Conservation (phyloP, 345 rosid species). For the Limnanthes douglasii region DNA sequence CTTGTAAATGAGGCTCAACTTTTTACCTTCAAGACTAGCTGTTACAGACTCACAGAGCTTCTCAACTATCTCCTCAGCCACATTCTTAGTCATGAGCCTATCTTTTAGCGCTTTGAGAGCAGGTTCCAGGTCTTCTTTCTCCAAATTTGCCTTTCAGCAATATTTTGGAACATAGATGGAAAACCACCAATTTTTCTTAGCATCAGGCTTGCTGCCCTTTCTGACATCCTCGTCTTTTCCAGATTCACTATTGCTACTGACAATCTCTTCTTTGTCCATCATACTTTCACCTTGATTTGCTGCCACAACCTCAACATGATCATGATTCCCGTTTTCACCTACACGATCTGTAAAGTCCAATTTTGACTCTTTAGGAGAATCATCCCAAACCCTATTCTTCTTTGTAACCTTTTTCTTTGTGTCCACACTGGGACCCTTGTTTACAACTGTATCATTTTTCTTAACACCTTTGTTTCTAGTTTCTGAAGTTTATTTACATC, state of each 20-base stretch:
- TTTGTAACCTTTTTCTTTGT: slow-evolving; percentile 65
- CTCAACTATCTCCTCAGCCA: slow-evolving; percentile 99
- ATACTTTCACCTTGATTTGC: slow-evolving; percentile 91
- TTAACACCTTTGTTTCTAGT: slow-evolving; percentile 74
- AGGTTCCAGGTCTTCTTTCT: slow-evolving; percentile 82
- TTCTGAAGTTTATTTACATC: slow-evolving; percentile 91
- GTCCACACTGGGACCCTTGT: slow-evolving; percentile 54
- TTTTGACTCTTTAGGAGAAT: slow-evolving; percentile 37
- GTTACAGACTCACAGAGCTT: slow-evolving; percentile 97
- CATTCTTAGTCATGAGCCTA: slow-evolving; percentile 98
- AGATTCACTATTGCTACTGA: slow-evolving; percentile 73
- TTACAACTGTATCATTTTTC: slow-evolving; percentile 65
- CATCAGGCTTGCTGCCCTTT: slow-evolving; percentile 41
- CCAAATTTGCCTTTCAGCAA: slow-evolving; percentile 95
- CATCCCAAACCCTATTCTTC: slow-evolving; percentile 94
- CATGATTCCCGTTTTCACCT: slow-evolving; percentile 35
- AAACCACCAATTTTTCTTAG: slow-evolving; percentile 91
- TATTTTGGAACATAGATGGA: slow-evolving; percentile 94
- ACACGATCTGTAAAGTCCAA: slow-evolving; percentile 77
- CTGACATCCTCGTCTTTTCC: slow-evolving; percentile 70
- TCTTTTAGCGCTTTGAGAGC: slow-evolving; percentile 95
- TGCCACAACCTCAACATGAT: slow-evolving; percentile 41
- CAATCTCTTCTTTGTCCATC: slow-evolving; percentile 92
- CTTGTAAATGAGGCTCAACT: slow-evolving; percentile 92
- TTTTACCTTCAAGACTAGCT: slow-evolving; percentile 95